These are phyloP conservation scores for Tricholoma hemisulphureum DNA, from an alignment of 768 basidiomycete species.

Conservation along the genomic window DNA sequence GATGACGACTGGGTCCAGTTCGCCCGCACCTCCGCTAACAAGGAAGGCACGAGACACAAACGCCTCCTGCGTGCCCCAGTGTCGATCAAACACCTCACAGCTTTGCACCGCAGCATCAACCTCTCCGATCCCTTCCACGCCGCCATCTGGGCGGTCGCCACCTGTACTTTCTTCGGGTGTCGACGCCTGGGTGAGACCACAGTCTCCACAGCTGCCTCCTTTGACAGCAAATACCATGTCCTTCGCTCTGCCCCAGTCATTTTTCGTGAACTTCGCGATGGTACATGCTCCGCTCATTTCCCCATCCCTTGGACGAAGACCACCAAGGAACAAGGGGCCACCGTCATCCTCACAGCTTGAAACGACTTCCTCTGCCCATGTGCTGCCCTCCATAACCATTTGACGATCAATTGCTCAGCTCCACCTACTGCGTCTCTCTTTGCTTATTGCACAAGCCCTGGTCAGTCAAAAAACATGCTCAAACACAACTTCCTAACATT, in stretches of 20 bases:
- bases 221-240: constrained; percentile 7
- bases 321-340: constrained; percentile 16
- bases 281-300: constrained; percentile 11
- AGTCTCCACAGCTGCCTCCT: constrained; percentile 14
- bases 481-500: constrained; percentile 10
- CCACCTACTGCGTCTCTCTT: constrained; percentile 13
- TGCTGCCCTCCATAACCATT: constrained; percentile 19
- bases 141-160: constrained; percentile 35
- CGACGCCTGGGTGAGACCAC: constrained; percentile 28
- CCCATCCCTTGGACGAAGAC: constrained; percentile 36
- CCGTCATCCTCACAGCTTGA: constrained; percentile 11
- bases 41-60: background rate
- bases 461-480: background rate
- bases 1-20: constrained; percentile 25
- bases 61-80: constrained; percentile 22
- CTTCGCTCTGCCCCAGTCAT: constrained; percentile 3
- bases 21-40: constrained; percentile 8
- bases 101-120: constrained; percentile 21
- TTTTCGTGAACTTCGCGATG: background rate
- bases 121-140: constrained; percentile 27
- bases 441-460: constrained; percentile 4
- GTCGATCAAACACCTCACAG: constrained; percentile 31
- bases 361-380: constrained; percentile 17
- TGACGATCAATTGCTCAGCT: constrained; percentile 12
- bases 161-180: constrained; percentile 35